Evolutionary conservation across 2,329 filamentous ascomycete genomes (phyloP).

Genomic region (Amylocarpus encephaloides): DNA sequence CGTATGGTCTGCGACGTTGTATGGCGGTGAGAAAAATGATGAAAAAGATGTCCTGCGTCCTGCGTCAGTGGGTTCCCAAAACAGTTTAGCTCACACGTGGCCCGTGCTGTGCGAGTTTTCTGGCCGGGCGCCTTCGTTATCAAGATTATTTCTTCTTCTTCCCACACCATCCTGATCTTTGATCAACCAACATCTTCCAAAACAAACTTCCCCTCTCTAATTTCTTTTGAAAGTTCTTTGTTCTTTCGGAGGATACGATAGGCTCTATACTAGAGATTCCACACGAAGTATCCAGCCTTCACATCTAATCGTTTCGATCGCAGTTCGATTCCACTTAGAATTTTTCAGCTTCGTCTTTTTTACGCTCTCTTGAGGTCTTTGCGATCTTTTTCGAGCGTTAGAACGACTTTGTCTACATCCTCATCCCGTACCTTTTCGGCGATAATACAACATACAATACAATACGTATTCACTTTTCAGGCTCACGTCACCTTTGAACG

Average conservation of each 20-base stretch:
- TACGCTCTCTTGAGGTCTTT: constrained; percentile 22
- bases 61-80: no score
- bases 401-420: constrained; percentile 10
- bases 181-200: constrained; percentile 14
- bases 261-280: constrained; percentile 1
- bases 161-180: constrained; percentile 11
- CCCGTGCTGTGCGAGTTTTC: constrained; percentile 8
- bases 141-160: constrained; percentile 16
- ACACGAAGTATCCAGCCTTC: constrained; percentile 19
- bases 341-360: constrained; percentile 17
- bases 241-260: constrained; percentile 36
- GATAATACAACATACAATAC: constrained; percentile 11
- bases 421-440: constrained; percentile 7
- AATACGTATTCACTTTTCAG: constrained; percentile 3
- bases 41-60: no score
- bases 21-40: no score
- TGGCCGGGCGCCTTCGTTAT: constrained; percentile 22
- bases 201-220: constrained; percentile 20
- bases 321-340: constrained; percentile 27
- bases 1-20: no score
- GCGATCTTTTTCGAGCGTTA: constrained; percentile 22
- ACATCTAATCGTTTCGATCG: constrained; percentile 26
- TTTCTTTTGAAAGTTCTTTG: constrained; percentile 40
- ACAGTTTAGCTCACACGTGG: not conserved
- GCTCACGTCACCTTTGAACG: constrained; percentile 14